Conservation (phyloP, 2,329 filamentous ascomycete species). For the Arthrobotrys iridis region DNA sequence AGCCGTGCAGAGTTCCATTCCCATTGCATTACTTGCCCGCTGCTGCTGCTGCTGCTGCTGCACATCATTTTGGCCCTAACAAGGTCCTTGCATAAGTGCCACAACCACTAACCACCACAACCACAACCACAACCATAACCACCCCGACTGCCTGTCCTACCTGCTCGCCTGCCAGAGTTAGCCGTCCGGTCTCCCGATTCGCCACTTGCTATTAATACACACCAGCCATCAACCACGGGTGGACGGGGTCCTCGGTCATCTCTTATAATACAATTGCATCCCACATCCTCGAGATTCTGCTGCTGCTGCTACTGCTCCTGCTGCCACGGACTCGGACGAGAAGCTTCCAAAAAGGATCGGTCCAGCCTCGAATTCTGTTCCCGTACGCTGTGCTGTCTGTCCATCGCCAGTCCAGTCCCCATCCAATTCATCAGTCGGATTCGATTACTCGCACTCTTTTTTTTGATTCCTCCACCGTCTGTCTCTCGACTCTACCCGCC, state of each 20-base stretch:
- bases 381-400: background rate
- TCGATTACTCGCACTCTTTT: no score
- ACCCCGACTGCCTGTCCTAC: background rate
- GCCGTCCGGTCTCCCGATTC: slow-evolving; percentile 32
- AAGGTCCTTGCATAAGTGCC: slow-evolving; percentile 20
- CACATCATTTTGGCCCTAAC: slow-evolving; percentile 12
- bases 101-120: no score
- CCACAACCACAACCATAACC: background rate
- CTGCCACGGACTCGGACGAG: slow-evolving; percentile 28
- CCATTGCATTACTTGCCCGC: background rate
- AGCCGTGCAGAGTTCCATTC: background rate
- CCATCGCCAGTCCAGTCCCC: background rate
- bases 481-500: slow-evolving; percentile 31
- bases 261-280: background rate
- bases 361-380: slow-evolving; percentile 15
- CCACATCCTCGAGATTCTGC: background rate
- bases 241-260: background rate
- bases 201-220: slow-evolving; percentile 25
- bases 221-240: background rate
- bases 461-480: background rate
- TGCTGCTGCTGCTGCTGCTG: slow-evolving; percentile 7
- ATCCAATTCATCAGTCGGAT: background rate
- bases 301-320: background rate
- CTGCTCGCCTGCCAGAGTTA: background rate
- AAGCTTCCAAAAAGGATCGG: slow-evolving; percentile 41